These are phyloP conservation scores for Pseudogymnoascus sp. DNA, from an alignment of 2,329 filamentous ascomycete genomes.

Conservation along the genomic window DNA sequence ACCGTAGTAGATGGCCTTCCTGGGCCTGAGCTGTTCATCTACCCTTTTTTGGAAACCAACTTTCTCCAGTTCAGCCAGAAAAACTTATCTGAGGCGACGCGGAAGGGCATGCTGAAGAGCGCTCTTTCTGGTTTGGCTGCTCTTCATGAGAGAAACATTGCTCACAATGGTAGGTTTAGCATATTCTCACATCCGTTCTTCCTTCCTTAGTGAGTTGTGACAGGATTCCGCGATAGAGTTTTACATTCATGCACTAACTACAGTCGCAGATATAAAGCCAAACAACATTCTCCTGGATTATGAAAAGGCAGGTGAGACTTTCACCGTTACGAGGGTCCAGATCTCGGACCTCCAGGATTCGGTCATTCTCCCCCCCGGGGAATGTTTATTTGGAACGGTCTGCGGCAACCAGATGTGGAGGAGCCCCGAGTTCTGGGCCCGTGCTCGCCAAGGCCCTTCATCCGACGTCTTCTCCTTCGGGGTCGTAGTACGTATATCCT, in stretches of 20 bases:
- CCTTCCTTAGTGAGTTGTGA: neutral
- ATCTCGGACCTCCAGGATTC: neutral
- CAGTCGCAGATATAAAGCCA: neutral
- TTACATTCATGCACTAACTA: neutral
- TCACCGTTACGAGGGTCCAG: neutral
- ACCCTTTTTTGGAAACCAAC: constrained; percentile 35
- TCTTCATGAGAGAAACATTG: constrained; percentile 31
- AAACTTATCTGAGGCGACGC: constrained; percentile 29
- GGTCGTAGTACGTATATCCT: neutral
- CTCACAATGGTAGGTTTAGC: constrained; percentile 27
- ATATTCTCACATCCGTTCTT: constrained; percentile 12
- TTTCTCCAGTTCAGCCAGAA: constrained; percentile 35
- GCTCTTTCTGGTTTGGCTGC: constrained; percentile 32
- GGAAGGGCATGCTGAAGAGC: constrained; percentile 36
- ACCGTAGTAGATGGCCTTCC: constrained; percentile 20
- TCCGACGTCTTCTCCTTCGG: neutral
- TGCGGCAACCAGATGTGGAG: neutral
- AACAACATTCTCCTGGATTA: neutral
- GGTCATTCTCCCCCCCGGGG: neutral
- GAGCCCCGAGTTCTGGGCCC: neutral
- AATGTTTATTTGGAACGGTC: neutral
- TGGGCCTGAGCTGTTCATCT: constrained; percentile 31
- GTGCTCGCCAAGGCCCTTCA: neutral
- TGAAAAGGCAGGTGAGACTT: neutral
- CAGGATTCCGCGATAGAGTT: neutral